These are phyloP conservation scores for Neltuma alba DNA, from an alignment of 306 rosid species.

Conservation along the genomic window DNA sequence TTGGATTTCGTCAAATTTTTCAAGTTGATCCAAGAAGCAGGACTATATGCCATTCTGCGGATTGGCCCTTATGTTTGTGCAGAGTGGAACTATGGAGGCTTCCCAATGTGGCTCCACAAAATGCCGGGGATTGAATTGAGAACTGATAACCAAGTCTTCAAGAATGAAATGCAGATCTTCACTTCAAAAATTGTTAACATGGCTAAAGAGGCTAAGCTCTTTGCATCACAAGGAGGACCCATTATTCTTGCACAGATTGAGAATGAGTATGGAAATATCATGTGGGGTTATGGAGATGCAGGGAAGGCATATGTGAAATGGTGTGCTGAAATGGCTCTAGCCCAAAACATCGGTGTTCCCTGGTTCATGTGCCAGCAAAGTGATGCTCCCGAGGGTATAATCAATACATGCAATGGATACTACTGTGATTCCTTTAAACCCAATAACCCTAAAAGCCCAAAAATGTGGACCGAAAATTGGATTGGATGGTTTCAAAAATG, in stretches of 20 bases:
- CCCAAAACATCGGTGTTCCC: slow-evolving; percentile 25
- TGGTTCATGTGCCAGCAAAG: not conserved
- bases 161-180: not conserved
- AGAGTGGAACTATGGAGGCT: not conserved
- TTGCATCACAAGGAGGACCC: not conserved
- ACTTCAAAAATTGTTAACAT: not conserved
- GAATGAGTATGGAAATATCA: not conserved
- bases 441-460: slow-evolving; percentile 34
- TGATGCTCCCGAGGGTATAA: not conserved
- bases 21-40: not conserved
- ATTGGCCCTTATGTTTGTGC: not conserved
- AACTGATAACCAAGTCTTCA: not conserved
- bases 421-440: slow-evolving; percentile 4
- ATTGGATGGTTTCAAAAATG: slow-evolving; percentile 29
- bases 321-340: slow-evolving; percentile 34
- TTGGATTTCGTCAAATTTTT: not conserved
- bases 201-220: not conserved
- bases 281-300: not conserved
- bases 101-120: not conserved
- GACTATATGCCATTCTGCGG: not conserved
- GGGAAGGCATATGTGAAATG: slow-evolving; percentile 14
- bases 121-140: not conserved
- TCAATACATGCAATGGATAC: not conserved
- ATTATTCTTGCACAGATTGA: not conserved
- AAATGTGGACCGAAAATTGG: slow-evolving; percentile 47